These are phyloP conservation scores for Skeletonema potamos DNA, from an alignment of 108 stramenopile species.

Conservation along the genomic window DNA sequence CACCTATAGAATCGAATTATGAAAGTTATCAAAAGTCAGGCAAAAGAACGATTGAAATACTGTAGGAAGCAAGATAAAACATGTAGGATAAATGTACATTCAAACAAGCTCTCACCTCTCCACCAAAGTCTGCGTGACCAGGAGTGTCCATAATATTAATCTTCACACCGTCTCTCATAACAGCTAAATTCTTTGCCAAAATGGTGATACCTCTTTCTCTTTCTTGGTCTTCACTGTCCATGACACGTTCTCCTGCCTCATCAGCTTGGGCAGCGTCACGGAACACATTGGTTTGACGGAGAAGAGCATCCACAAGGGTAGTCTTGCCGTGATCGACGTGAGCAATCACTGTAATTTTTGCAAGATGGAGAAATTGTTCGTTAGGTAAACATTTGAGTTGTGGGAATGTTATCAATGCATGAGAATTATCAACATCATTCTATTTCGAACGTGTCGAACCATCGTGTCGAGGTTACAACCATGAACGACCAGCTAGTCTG, in stretches of 20 bases:
- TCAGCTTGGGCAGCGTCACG: slow-evolving; percentile 87
- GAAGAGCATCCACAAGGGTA: slow-evolving; percentile 94
- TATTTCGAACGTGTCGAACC: background rate
- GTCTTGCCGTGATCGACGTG: slow-evolving; percentile 99
- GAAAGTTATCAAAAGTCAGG: background rate
- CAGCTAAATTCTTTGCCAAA: slow-evolving; percentile 95
- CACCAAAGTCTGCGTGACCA: slow-evolving; percentile 98
- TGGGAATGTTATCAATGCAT: background rate
- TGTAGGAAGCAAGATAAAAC: background rate
- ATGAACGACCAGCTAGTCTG: background rate
- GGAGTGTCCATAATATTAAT: slow-evolving; percentile 99
- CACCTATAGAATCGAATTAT: slow-evolving; percentile 12
- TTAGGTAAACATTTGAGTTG: background rate
- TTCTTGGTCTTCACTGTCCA: slow-evolving; percentile 99
- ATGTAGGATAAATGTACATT: too few relatives aligned
- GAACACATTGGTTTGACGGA: slow-evolving; percentile 93
- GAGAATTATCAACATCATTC: background rate
- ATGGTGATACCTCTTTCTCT: slow-evolving; percentile 99
- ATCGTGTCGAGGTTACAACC: background rate
- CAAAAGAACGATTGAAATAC: background rate
- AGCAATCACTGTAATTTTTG: slow-evolving; percentile 79
- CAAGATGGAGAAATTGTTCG: background rate
- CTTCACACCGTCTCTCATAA: slow-evolving; percentile 90
- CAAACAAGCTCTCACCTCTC: slow-evolving; percentile 66
- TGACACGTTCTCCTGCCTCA: slow-evolving; percentile 91